Evolutionary conservation across 768 basidiomycete genomes (phyloP).

Genomic region (Amanita polypyramis): DNA sequence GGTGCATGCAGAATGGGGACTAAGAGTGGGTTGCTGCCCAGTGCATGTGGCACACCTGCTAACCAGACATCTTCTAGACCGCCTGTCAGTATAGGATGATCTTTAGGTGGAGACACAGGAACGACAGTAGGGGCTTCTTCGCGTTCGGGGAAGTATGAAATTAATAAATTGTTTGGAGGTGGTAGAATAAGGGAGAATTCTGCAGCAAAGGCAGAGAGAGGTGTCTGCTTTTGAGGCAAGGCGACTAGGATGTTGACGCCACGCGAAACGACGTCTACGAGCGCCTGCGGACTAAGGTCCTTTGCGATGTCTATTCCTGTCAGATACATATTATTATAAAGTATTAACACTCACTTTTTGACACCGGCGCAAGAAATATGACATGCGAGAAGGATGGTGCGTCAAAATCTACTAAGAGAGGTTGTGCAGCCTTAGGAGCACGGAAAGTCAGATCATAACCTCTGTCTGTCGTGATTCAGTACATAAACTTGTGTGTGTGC

Average conservation of each 20-base stretch:
- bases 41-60: constrained; percentile 56
- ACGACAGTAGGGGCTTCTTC: constrained; percentile 53
- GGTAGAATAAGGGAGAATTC: constrained; percentile 91
- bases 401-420: constrained; percentile 58
- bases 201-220: constrained; percentile 67
- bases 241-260: constrained; percentile 79
- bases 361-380: constrained; percentile 75
- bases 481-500: background rate
- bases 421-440: constrained; percentile 62
- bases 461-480: constrained; percentile 34
- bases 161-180: constrained; percentile 70
- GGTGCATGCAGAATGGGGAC: constrained; percentile 78
- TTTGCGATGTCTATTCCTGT: constrained; percentile 43
- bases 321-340: background rate
- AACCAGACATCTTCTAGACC: constrained; percentile 60
- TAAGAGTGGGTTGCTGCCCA: constrained; percentile 66
- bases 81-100: constrained; percentile 34
- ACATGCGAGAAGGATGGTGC: constrained; percentile 76
- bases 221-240: constrained; percentile 65
- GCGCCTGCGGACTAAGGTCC: constrained; percentile 75
- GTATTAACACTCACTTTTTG: constrained; percentile 54
- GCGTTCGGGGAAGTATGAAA: constrained; percentile 80
- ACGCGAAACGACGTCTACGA: constrained; percentile 59
- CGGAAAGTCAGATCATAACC: constrained; percentile 88
- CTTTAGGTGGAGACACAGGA: constrained; percentile 43